Conservation (phyloP, 164 flowering plant genomes). For the Kalanchoe fedtschenkoi region DNA sequence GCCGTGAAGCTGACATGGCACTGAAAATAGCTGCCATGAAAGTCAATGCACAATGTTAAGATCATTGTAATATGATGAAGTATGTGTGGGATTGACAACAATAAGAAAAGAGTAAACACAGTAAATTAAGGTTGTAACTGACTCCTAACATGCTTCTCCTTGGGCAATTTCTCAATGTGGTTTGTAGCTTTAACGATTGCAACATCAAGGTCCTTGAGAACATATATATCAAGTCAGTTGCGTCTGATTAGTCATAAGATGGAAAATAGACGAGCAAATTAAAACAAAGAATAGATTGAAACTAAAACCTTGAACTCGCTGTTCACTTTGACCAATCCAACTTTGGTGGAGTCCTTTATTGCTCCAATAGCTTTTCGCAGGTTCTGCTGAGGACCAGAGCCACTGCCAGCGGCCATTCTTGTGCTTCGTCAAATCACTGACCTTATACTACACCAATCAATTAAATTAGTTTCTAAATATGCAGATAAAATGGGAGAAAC, state of each 20-base stretch:
- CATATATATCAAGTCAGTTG: neutral
- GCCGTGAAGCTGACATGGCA: slow-evolving; percentile 31
- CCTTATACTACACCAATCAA: neutral
- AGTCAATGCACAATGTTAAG: neutral
- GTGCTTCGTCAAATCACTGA: neutral
- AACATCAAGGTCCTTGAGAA: slow-evolving; percentile 39
- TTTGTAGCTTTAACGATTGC: slow-evolving; percentile 62
- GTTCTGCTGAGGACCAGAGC: slow-evolving; percentile 15
- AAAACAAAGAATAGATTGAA: neutral
- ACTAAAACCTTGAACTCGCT: slow-evolving; percentile 45
- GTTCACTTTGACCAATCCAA: slow-evolving; percentile 41
- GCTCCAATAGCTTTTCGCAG: slow-evolving; percentile 39
- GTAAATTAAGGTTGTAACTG: slow-evolving; percentile 7
- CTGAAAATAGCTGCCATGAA: slow-evolving; percentile 31
- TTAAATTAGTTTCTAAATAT: neutral
- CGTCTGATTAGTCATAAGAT: neutral
- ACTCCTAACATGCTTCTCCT: slow-evolving; percentile 53
- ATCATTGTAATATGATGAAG: neutral
- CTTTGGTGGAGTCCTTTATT: slow-evolving; percentile 41
- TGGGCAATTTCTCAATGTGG: slow-evolving; percentile 41
- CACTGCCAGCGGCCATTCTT: slow-evolving; percentile 7
- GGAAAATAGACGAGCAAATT: neutral
- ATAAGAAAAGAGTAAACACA: neutral
- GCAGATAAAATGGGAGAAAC: neutral
- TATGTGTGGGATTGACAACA: neutral